phyloP scores from a whole-genome alignment of 83 land plant species.

The Picea mariana region DNA sequence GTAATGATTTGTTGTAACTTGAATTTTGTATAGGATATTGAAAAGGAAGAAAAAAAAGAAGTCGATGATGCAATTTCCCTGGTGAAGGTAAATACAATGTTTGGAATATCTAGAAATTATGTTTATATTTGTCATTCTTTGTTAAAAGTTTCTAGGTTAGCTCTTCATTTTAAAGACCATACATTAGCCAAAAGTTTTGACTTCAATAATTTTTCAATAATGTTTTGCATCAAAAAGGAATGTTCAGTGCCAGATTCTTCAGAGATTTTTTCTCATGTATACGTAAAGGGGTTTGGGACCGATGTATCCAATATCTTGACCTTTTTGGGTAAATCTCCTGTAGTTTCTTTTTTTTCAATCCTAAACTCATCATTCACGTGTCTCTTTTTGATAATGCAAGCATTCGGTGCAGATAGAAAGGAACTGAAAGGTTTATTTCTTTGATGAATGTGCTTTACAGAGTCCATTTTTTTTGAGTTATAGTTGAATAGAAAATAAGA shows the following conservation, averaged over 20 bases:
- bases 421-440: slow-evolving; percentile 50
- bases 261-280: slow-evolving; percentile 76
- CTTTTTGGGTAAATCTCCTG: not conserved
- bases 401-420: slow-evolving; percentile 72
- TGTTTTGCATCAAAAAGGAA: slow-evolving; percentile 56
- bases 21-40: slow-evolving; percentile 57
- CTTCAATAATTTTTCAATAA: not conserved
- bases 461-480: not conserved
- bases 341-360: not conserved
- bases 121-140: too few species aligned
- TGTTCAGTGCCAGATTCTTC: slow-evolving; percentile 85
- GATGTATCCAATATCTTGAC: slow-evolving; percentile 45
- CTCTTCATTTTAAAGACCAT: too few species aligned
- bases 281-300: slow-evolving; percentile 69
- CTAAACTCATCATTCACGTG: not conserved
- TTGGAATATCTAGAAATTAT: too few species aligned
- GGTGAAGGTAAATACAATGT: too few species aligned
- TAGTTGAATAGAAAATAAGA: not conserved
- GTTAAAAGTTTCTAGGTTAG: too few species aligned
- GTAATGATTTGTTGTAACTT: not conserved
- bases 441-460: slow-evolving; percentile 23
- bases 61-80: too few species aligned
- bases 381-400: slow-evolving; percentile 30
- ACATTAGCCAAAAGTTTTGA: too few species aligned
- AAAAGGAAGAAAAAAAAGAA: slow-evolving; percentile 70